Conservation (phyloP, 805 yeast genomes). For the Maudiozyma pseudohumilis region DNA sequence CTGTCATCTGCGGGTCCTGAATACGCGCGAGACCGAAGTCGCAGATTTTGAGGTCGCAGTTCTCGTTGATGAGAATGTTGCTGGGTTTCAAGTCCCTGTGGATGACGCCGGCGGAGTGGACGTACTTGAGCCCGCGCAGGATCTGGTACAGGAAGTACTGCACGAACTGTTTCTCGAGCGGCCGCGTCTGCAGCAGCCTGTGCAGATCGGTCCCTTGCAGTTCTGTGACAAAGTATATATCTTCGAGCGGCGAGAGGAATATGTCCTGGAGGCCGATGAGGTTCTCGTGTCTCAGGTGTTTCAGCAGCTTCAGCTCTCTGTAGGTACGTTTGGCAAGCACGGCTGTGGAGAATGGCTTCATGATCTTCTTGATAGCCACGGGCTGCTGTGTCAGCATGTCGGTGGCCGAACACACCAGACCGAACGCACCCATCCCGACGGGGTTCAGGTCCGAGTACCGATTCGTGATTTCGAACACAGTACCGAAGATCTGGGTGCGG, state of each 20-base stretch:
- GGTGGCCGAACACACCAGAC: conserved; percentile 91
- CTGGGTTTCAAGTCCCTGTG: conserved; percentile 84
- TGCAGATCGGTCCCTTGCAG: conserved; percentile 95
- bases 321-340: conserved; percentile 94
- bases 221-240: conserved; percentile 92
- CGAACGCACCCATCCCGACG: conserved; percentile 99
- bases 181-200: conserved; percentile 81
- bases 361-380: conserved; percentile 94
- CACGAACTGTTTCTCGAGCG: conserved; percentile 90
- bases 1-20: conserved; percentile 99
- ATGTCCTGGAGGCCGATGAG: conserved; percentile 88
- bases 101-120: conserved; percentile 86
- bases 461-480: conserved; percentile 86
- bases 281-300: conserved; percentile 91
- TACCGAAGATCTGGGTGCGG: conserved; percentile 88
- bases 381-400: conserved; percentile 85
- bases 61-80: conserved; percentile 77
- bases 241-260: conserved; percentile 88
- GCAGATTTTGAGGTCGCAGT: conserved; percentile 84
- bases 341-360: conserved; percentile 94
- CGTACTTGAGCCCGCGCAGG: conserved; percentile 77
- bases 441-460: conserved; percentile 89
- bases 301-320: conserved; percentile 85
- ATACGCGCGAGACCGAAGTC: conserved; percentile 94
- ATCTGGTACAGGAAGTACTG: conserved; percentile 96